phyloP scores from a whole-genome alignment of 2,329 filamentous ascomycete species.

The Colletotrichum sp. region DNA sequence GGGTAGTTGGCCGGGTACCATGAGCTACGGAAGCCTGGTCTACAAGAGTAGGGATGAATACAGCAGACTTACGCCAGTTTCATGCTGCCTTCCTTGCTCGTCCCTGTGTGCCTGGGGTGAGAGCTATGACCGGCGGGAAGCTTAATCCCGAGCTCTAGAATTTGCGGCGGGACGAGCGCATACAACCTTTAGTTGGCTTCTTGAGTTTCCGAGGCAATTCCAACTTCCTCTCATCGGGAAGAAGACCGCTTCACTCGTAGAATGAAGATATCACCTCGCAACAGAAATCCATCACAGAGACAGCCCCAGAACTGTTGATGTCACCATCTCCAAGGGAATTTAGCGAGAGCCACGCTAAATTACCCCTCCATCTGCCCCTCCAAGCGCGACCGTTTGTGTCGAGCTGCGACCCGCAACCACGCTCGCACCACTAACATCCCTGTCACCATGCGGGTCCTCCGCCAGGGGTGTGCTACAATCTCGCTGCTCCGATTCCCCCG shows the following conservation, averaged over 20 bases:
- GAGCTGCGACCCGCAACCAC: not conserved
- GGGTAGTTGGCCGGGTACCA: not conserved
- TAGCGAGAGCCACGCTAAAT: not conserved
- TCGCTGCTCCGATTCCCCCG: constrained; percentile 19
- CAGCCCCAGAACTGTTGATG: constrained; percentile 1
- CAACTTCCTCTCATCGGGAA: not conserved
- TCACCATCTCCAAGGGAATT: not conserved
- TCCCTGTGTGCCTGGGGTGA: not conserved
- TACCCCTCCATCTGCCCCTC: constrained; percentile 19
- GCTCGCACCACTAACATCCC: not conserved
- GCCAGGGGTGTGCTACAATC: not conserved
- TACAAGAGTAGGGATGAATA: not conserved
- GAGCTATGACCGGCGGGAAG: constrained; percentile 13
- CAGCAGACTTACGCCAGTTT: not conserved
- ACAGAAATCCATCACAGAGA: not conserved
- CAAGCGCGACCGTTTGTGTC: not conserved
- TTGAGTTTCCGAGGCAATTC: not conserved
- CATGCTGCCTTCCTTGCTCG: not conserved
- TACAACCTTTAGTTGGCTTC: not conserved
- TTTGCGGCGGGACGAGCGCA: not conserved
- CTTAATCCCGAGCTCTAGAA: not conserved
- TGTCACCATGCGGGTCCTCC: not conserved
- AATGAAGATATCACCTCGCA: not conserved
- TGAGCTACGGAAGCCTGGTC: not conserved
- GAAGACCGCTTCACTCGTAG: not conserved